Percentiles rank a stretch among this genome's conserved stretches.
These are phyloP conservation scores for Hordeum marinum DNA, from an alignment of 176 grass and related monocot genomes.

Conservation along the genomic window DNA sequence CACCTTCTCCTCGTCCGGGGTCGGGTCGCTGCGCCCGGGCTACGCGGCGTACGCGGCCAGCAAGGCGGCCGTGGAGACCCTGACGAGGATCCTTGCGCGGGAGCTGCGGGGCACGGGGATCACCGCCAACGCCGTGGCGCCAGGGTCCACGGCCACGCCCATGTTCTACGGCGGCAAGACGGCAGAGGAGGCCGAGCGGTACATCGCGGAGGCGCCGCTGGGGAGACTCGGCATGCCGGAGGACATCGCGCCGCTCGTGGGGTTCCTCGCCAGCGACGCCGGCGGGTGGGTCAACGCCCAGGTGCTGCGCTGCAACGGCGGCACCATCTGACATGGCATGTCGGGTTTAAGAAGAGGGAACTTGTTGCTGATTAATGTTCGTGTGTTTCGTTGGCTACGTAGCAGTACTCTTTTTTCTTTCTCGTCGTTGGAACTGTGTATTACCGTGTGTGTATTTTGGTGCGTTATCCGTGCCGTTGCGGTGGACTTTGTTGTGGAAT, in stretches of 20 bases:
- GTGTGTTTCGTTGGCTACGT: background rate
- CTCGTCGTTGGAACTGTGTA: background rate
- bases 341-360: too few relatives aligned
- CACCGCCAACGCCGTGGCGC: slow-evolving; percentile 47
- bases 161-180: slow-evolving; percentile 61
- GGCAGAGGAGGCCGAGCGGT: slow-evolving; percentile 25
- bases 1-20: slow-evolving; percentile 50
- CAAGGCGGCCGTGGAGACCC: slow-evolving; percentile 48
- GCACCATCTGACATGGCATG: slow-evolving; percentile 24
- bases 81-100: slow-evolving; percentile 50
- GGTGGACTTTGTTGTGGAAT: background rate
- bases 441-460: background rate
- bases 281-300: slow-evolving; percentile 58
- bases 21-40: slow-evolving; percentile 35
- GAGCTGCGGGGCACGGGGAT: slow-evolving; percentile 51
- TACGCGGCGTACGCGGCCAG: slow-evolving; percentile 45
- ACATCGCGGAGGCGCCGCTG: slow-evolving; percentile 50
- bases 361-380: background rate
- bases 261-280: slow-evolving; percentile 44
- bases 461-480: background rate
- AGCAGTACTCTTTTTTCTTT: background rate
- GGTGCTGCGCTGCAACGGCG: slow-evolving; percentile 47
- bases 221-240: slow-evolving; percentile 35
- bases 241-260: slow-evolving; percentile 52
- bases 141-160: slow-evolving; percentile 51